Evolutionary conservation across 164 flowering plant genomes (phyloP), one percentile per base, ranked within the genome.

Genomic region (Taxillus chinensis): DNA sequence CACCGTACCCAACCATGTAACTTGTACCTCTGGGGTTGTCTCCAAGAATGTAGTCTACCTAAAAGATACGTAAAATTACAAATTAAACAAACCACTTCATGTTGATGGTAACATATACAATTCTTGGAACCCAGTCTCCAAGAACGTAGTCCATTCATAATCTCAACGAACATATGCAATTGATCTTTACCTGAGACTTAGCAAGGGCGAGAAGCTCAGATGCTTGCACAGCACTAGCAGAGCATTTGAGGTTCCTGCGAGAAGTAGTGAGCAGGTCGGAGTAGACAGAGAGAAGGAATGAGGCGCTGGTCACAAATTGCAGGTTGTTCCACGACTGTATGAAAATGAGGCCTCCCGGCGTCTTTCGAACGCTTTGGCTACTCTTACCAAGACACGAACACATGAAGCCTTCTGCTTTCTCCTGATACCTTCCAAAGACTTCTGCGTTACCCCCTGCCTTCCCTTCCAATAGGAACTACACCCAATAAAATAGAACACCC

Each of bases 1-100:
- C 83, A 40, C 98, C 97, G 58, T 88, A 92, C 5, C 97, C 98
- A 6, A 92, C 97, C 98, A 92, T 87, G 79, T 92, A 92, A 67
- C 97, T 90, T 13, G 96, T 92, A 2, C 89, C 92, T 67, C 97
- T 83, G 5, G 98, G 98, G 72, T 92, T 92, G 83, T 92, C 95
- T 55, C 98, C 98, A 27, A 92, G 95, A 60, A 92, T 83, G 76
- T 92, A 92, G 62, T 92, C 97, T 64, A 86, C 92, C 98, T 92
- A 63, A 15, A 12, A 8, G 10, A 15, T 60, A 2, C 7, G 27
- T 8, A 42, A 53, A 49, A 16, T 10, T 5, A 1, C 27, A 14
- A 51, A 4, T 51, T 51, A 15, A n/a, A 43, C 10, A 43, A 9
- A 43, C 8, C 46, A 43, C 10, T 43, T 6, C 2, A 6, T 43